These are phyloP conservation scores for Candida tunisiensis DNA, from an alignment of 1,139 yeast species.

Conservation along the genomic window DNA sequence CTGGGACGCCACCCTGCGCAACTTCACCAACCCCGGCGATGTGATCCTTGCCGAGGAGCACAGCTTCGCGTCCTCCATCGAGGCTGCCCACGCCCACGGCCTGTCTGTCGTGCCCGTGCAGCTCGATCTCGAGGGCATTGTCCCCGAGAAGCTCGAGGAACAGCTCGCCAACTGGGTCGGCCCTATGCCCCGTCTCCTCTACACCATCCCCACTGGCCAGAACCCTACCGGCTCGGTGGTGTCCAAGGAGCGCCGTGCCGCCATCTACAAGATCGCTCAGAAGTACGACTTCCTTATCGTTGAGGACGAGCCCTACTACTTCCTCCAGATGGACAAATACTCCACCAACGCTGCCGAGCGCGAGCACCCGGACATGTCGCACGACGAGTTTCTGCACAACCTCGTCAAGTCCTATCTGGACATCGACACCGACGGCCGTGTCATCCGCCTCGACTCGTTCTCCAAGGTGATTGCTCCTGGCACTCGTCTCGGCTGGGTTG, in stretches of 20 bases:
- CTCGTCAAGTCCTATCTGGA: slow-evolving; percentile 69
- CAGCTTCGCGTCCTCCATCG: slow-evolving; percentile 72
- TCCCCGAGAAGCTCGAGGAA: slow-evolving; percentile 54
- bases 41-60: slow-evolving; percentile 62
- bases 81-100: slow-evolving; percentile 64
- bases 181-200: slow-evolving; percentile 61
- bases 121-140: slow-evolving; percentile 65
- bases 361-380: slow-evolving; percentile 23
- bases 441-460: slow-evolving; percentile 75
- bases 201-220: slow-evolving; percentile 86
- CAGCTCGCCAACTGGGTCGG: slow-evolving; percentile 55
- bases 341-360: slow-evolving; percentile 15
- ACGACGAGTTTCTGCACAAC: slow-evolving; percentile 43
- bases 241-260: slow-evolving; percentile 51
- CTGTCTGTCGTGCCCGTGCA: slow-evolving; percentile 52
- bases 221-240: slow-evolving; percentile 87
- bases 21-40: slow-evolving; percentile 68
- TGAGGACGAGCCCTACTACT: slow-evolving; percentile 93
- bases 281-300: slow-evolving; percentile 66
- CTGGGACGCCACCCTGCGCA: slow-evolving; percentile 75
- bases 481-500: slow-evolving; percentile 78
- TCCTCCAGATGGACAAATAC: slow-evolving; percentile 45
- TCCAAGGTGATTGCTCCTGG: slow-evolving; percentile 94
- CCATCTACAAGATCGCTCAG: slow-evolving; percentile 53
- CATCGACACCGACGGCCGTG: slow-evolving; percentile 79